Conservation (phyloP, 2,329 filamentous ascomycete genomes). For the Clathrospora elynae region DNA sequence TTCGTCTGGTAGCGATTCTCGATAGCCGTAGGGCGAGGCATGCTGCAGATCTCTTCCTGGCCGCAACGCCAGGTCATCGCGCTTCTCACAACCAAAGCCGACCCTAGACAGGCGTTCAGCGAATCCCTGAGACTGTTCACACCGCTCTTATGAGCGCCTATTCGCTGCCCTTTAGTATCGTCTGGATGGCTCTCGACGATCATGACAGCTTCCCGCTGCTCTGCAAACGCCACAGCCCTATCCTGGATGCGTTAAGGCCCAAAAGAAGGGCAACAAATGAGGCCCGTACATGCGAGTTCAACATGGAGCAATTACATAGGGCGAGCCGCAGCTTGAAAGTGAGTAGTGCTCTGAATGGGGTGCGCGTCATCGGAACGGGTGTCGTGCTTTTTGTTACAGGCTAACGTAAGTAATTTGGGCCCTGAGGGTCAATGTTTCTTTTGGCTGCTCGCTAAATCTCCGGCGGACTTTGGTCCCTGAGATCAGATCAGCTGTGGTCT, state of each 20-base stretch:
- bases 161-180: conserved; percentile 42
- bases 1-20: conserved; percentile 42
- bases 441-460: conserved; percentile 34
- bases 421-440: conserved; percentile 34
- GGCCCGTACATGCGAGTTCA: conserved; percentile 28
- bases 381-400: conserved; percentile 40
- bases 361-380: conserved; percentile 42
- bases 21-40: conserved; percentile 45
- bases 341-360: no score
- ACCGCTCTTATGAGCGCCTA: conserved; percentile 39
- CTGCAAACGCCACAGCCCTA: conserved; percentile 36
- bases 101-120: conserved; percentile 34
- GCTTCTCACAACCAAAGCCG: conserved; percentile 41
- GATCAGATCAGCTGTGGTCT: conserved; percentile 43
- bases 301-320: conserved; percentile 33
- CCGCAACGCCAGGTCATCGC: conserved; percentile 48
- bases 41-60: conserved; percentile 50
- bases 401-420: conserved; percentile 34
- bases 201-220: conserved; percentile 30
- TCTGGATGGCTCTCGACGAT: conserved; percentile 22
- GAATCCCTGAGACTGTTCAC: conserved; percentile 49
- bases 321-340: conserved; percentile 24
- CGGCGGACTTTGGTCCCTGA: conserved; percentile 34
- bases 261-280: conserved; percentile 36
- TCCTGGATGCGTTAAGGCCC: conserved; percentile 39